Base-by-base conservation (phyloP, 257 asterid genomes). In the Solanum chmielewskii region DNA sequence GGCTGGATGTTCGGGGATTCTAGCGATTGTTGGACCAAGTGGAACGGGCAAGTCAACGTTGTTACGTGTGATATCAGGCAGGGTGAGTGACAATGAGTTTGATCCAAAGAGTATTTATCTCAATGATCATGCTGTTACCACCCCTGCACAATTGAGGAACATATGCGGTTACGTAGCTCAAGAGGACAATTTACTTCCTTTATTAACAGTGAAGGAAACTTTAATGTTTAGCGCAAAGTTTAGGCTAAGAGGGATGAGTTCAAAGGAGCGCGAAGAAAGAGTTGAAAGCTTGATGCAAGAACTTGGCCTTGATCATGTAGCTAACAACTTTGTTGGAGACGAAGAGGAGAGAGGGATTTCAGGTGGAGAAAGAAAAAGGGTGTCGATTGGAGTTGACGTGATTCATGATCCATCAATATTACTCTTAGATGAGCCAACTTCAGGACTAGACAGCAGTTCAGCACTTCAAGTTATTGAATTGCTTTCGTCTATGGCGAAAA, bases 1-100 rank as follows among this genome's bases (percentile, higher is more conserved):
- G 2, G 98, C 98, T 15, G 93, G 93, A 90, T 91, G 93, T 88
- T 92, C 95, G 0, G 96, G 94, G 89, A 88, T 95, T 89, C 90
- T 94, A 37, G 98, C 98, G 2, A 85, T 96, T 4, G 96, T 94
- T 2, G 98, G 98, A 91, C 98, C 98, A 0, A 94, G 98, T 52
- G 98, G 98, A 23, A 94, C 98, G 1, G 98, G 98, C 11, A 96
- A 94, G 87, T 96, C 98, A 11, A 91, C 98, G 3, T 94, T 96
- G 77, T 64, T 94, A 47, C 91, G 95, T 86, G 88, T 92, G 6
- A 90, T 95, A 21, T 93, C 96, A 1, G 98, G 98, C 66, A 89
- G 98, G 88, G 91, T 93, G 27, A 90, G 80, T 41, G 90, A 93
- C 76, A 87, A 45, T 25, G 92, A 90, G 37, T 95, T 94, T 64